A percentile compares a stretch with the other conserved stretches of the same genome.
These are phyloP conservation scores for Rhizopogon salebrosus DNA, from an alignment of 768 basidiomycete genomes.

Conservation along the genomic window DNA sequence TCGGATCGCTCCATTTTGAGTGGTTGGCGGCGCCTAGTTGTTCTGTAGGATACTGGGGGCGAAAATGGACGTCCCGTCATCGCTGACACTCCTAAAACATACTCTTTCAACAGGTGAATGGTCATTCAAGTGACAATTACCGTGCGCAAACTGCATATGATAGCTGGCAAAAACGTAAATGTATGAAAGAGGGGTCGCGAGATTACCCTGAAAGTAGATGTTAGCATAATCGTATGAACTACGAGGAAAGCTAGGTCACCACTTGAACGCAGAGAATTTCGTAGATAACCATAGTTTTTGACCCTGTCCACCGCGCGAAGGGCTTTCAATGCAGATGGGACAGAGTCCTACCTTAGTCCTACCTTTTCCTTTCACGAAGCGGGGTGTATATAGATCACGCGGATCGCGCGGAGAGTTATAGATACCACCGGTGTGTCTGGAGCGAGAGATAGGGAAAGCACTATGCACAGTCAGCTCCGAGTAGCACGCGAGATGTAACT, in stretches of 20 bases:
- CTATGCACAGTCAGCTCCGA: slow-evolving; percentile 7
- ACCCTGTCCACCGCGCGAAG: slow-evolving; percentile 56
- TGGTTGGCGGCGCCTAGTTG: slow-evolving; percentile 35
- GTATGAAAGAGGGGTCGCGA: background rate
- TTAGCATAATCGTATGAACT: slow-evolving; percentile 1
- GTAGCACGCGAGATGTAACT: slow-evolving; percentile 11
- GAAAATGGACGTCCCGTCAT: slow-evolving; percentile 68
- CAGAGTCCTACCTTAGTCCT: slow-evolving; percentile 69
- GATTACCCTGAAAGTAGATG: slow-evolving; percentile 12
- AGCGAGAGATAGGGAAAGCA: slow-evolving; percentile 13
- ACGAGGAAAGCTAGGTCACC: slow-evolving; percentile 21
- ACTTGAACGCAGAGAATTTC: slow-evolving; percentile 84
- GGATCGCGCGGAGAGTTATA: slow-evolving; percentile 57
- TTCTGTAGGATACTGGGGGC: slow-evolving; percentile 64
- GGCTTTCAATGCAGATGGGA: slow-evolving; percentile 66
- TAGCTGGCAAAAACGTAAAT: slow-evolving; percentile 43
- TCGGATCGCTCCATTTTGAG: slow-evolving; percentile 55
- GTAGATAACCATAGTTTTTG: slow-evolving; percentile 67
- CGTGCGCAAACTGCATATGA: slow-evolving; percentile 79
- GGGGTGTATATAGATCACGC: slow-evolving; percentile 73
- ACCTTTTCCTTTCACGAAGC: slow-evolving; percentile 69
- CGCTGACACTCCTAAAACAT: slow-evolving; percentile 59
- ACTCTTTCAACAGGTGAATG: background rate
- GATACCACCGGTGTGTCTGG: slow-evolving; percentile 31
- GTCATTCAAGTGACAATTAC: slow-evolving; percentile 33